These are phyloP conservation scores for Mycena galopus DNA, from an alignment of 768 basidiomycete species.

Conservation along the genomic window DNA sequence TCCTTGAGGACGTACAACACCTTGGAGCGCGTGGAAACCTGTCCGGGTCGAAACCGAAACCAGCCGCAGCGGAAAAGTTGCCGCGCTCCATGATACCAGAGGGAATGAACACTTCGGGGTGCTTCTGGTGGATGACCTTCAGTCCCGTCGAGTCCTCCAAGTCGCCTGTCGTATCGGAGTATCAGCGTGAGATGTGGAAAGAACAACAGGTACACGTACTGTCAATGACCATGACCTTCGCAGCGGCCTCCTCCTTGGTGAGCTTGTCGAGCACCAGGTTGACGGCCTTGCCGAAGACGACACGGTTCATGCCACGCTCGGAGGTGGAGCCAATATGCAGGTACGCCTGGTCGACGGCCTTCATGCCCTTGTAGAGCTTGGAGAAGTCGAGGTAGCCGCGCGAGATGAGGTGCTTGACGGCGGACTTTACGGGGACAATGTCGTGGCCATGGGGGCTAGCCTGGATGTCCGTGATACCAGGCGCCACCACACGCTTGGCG, in stretches of 20 bases:
- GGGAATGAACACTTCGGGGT: constrained; percentile 88
- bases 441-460: constrained; percentile 87
- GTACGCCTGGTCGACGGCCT: constrained; percentile 67
- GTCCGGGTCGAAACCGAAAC: constrained; percentile 86
- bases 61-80: constrained; percentile 87
- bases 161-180: constrained; percentile 72
- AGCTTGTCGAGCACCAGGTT: constrained; percentile 81
- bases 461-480: constrained; percentile 79
- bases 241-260: constrained; percentile 80
- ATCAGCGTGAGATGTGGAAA: too few relatives aligned
- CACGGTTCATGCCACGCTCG: constrained; percentile 84
- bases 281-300: constrained; percentile 88
- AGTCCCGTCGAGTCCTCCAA: constrained; percentile 92
- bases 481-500: constrained; percentile 77
- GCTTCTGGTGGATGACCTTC: constrained; percentile 90
- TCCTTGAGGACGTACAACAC: constrained; percentile 88
- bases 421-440: constrained; percentile 85
- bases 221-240: constrained; percentile 91
- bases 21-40: constrained; percentile 91
- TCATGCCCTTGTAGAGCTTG: constrained; percentile 73
- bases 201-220: constrained; percentile 52
- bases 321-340: constrained; percentile 78
- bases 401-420: constrained; percentile 77
- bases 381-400: constrained; percentile 71
- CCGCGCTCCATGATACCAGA: constrained; percentile 92